Evolutionary conservation across 257 asterid genomes (phyloP), one percentile per base, ranked within the genome.

Genomic region (Nicotiana otophora): DNA sequence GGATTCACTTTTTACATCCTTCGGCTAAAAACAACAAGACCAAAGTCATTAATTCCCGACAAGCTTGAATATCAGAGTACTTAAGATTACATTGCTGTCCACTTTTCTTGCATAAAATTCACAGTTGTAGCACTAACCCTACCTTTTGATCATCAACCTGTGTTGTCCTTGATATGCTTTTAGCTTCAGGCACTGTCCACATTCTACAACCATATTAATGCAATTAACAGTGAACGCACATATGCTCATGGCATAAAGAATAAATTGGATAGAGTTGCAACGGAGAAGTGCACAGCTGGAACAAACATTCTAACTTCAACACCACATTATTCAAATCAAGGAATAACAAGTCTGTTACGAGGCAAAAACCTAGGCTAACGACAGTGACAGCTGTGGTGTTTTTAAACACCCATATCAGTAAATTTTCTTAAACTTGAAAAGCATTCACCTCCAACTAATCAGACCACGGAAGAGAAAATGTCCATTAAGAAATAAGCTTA

Each of bases 161-260:
- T 62, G 86, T 68, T 11, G 81, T 86, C 79, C 89, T 84, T 11
- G 96, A 84, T 30, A 84, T 82, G 76, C 84, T 92, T 84, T 86
- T 89, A 81, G 90, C 95, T 86, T 92, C 97, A 16, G 99, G 97
- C 48, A 91, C 90, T 78, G 86, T 66, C 99, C 98, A 95, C 95
- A 93, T 91, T 90, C 99, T 95, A 88, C 66, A 83, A 84, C 58
- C 75, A 81, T 63, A 80, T 28, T 39, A 23, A 48, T 19, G 48
- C 39, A 3, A 31, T 72, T 46, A 72, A 46, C 61, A 46, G 23
- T 23, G 4, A 72, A 20, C 7, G 7, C 15, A 72, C 61, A 48
- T 58, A 72, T 72, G 15, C 23, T 46, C 61, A 23, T 0, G 1
- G 61, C 61, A 72, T 72, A 46, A 46, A 20, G 79, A 72, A 48